Evolutionary conservation across 108 stramenopile species (phyloP).

Genomic region (Nitzschia inconspicua): DNA sequence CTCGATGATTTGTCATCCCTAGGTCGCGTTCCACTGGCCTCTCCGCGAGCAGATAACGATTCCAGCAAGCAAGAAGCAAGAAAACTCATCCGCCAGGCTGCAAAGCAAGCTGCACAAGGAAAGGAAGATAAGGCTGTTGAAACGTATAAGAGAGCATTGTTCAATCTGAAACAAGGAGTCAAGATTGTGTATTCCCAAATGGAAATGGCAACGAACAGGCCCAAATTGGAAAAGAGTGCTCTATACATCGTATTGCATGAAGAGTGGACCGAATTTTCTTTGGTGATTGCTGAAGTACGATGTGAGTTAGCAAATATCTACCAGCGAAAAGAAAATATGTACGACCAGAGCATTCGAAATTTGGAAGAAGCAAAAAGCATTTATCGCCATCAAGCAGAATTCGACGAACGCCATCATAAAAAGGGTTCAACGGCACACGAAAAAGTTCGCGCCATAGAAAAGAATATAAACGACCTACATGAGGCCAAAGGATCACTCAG

Average conservation of each 20-base stretch:
- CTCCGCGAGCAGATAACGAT: background rate
- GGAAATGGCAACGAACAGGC: conserved; percentile 2
- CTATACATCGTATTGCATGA: conserved; percentile 12
- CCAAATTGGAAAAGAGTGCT: background rate
- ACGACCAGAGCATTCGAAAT: conserved; percentile 14
- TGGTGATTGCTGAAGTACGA: conserved; percentile 25
- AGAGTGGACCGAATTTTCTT: conserved; percentile 27
- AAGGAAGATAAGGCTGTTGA: conserved; percentile 29
- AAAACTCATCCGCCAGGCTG: conserved; percentile 5
- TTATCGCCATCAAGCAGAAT: conserved; percentile 15
- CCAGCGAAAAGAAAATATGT: conserved; percentile 31
- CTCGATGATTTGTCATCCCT: conserved; percentile 1
- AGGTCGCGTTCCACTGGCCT: no score
- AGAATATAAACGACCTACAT: conserved; percentile 18
- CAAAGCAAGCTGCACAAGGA: conserved; percentile 14
- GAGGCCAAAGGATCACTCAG: conserved; percentile 17
- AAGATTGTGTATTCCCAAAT: conserved; percentile 8
- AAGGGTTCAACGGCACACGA: conserved; percentile 1
- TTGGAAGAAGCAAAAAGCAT: conserved; percentile 23
- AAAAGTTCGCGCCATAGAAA: conserved; percentile 9
- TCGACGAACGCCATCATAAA: background rate
- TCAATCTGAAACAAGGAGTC: conserved; percentile 10
- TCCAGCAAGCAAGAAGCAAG: background rate
- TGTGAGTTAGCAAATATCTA: conserved; percentile 30
- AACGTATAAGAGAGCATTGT: conserved; percentile 22